Evolutionary conservation across 495 filamentous ascomycete genomes (phyloP).

Genomic region (Penicillium waksmanii): DNA sequence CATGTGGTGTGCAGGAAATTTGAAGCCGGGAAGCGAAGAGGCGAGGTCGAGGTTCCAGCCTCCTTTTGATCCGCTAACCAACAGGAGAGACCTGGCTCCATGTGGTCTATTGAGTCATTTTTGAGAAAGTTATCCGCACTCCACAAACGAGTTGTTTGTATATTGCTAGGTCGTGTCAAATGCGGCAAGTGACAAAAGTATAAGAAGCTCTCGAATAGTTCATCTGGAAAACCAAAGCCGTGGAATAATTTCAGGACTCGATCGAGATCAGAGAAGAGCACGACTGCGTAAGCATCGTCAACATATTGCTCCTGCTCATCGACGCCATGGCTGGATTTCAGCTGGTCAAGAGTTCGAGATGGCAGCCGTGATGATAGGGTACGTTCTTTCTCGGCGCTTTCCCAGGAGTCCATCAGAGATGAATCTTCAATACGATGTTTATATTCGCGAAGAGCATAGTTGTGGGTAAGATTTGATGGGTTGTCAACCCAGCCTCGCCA

Average conservation of each 20-base stretch:
- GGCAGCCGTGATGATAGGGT: constrained; percentile 57
- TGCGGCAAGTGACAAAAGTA: constrained; percentile 72
- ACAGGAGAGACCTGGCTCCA: constrained; percentile 25
- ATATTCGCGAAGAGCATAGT: neutral
- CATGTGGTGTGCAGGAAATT: constrained; percentile 41
- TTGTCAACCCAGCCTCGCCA: constrained; percentile 53
- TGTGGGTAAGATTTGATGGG: neutral
- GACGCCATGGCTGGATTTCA: constrained; percentile 28
- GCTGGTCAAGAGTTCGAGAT: constrained; percentile 65
- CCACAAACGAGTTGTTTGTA: constrained; percentile 38
- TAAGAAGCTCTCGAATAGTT: constrained; percentile 68
- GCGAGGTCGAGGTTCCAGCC: constrained; percentile 17
- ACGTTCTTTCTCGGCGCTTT: constrained; percentile 57
- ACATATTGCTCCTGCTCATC: constrained; percentile 30
- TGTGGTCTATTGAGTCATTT: constrained; percentile 43
- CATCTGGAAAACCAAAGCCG: constrained; percentile 25
- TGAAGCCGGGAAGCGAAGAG: constrained; percentile 32
- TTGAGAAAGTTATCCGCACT: constrained; percentile 48
- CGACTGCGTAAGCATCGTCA: constrained; percentile 77
- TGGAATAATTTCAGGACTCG: constrained; percentile 62
- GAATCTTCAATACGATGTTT: constrained; percentile 11
- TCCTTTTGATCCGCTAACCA: constrained; percentile 27
- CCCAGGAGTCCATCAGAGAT: constrained; percentile 58
- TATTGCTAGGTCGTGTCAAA: constrained; percentile 26
- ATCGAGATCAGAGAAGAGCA: constrained; percentile 78